Conservation (phyloP, 768 basidiomycete species). For the Russula sp. region DNA sequence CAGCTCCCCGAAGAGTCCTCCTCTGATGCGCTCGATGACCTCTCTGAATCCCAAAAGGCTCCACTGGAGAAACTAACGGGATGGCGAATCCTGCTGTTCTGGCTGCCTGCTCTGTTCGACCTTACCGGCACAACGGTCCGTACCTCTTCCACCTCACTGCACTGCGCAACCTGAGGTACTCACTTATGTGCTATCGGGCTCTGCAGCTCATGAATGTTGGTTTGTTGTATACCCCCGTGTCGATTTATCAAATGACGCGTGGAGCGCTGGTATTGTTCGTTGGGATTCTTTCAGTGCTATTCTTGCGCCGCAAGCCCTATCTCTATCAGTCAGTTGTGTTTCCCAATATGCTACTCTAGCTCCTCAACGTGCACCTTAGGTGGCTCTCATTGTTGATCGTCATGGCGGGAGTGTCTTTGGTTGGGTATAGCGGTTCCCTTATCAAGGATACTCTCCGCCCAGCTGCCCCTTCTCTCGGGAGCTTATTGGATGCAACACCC, state of each 20-base stretch:
- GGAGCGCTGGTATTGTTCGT: slow-evolving; percentile 93
- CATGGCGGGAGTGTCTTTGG: slow-evolving; percentile 74
- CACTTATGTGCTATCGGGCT: not conserved
- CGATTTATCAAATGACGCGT: slow-evolving; percentile 94
- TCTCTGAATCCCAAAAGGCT: slow-evolving; percentile 17
- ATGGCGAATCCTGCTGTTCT: slow-evolving; percentile 67
- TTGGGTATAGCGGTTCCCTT: slow-evolving; percentile 85
- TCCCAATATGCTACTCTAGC: slow-evolving; percentile 6
- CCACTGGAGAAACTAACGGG: slow-evolving; percentile 48
- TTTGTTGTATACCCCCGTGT: slow-evolving; percentile 91
- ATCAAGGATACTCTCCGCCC: slow-evolving; percentile 66
- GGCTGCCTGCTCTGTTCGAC: slow-evolving; percentile 86
- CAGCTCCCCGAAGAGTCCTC: slow-evolving; percentile 40
- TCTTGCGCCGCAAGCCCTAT: slow-evolving; percentile 79
- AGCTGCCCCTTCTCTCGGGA: slow-evolving; percentile 28
- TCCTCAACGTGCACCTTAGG: slow-evolving; percentile 34
- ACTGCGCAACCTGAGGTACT: not conserved
- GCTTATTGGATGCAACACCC: slow-evolving; percentile 22
- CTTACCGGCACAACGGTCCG: slow-evolving; percentile 85
- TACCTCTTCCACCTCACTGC: slow-evolving; percentile 15
- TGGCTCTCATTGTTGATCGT: slow-evolving; percentile 89
- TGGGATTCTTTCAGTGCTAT: slow-evolving; percentile 82
- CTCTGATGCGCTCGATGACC: slow-evolving; percentile 25
- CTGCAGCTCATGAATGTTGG: slow-evolving; percentile 86
- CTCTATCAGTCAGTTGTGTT: slow-evolving; percentile 62